Evolutionary conservation across 306 rosid species (phyloP), one percentile per base, ranked within the genome.

Genomic region (Mucuna pruriens): DNA sequence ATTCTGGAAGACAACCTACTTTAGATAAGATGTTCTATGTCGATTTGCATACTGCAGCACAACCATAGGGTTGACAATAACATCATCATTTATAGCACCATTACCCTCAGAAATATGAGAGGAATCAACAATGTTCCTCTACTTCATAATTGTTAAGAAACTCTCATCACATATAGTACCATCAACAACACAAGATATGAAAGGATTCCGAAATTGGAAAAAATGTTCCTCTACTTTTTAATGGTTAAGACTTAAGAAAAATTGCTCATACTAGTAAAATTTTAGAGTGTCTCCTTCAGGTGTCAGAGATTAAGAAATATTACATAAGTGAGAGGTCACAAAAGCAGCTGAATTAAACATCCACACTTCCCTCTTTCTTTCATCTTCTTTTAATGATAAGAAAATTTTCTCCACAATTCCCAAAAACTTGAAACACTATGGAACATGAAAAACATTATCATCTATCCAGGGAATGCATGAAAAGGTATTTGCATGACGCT

Each of bases 311-410:
- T 25, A 67, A 78, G 57, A 69, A 70, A 58, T 13, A 20, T 80
- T 42, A 29, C 46, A 10, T n/a, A 69, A 31, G 49, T 2, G 4
- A 57, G 71, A 79, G 70, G 70, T 29, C 40, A 60, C 17, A 60
- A 16, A 78, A 71, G 65, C 40, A 71, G 49, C 84, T 80, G 54
- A 71, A 45, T 16, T 61, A 34, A 39, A 42, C 31, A 60, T 40
- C 80, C 70, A 40, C 16, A 0, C 48, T 58, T 36, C 45, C 23
- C 34, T 36, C 33, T 48, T 49, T 26, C 49, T 29, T 40, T 74
- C 17, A 74, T 16, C 19, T 61, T 16, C 19, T 61, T 61, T 46
- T 26, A 75, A 38, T 12, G 19, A 9, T 12, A 39, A 19, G n/a
- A 78, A 70, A 12, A 2, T n/a, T 48, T 71, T 71, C 26, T 29